Base-by-base conservation (phyloP, 192 early-diverging fungal species). In the Gamsiella multidivaricata region DNA sequence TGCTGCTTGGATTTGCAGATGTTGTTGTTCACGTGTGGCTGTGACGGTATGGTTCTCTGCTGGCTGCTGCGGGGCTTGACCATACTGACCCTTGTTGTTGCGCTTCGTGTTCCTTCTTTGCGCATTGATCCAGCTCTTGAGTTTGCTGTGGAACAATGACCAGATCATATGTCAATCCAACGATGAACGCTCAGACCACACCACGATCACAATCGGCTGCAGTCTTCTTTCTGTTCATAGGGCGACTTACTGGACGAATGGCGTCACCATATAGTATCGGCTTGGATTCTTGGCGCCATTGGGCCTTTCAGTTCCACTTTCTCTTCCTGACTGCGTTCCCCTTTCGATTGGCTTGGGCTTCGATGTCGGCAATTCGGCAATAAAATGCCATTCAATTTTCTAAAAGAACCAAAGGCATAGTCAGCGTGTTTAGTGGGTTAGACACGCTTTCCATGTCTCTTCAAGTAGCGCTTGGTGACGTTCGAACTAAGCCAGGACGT, bases 261-360 rank as follows among this genome's bases (percentile, higher is more conserved):
- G 91, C 25, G 86, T 89, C 52, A 93, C 88, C 84, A 91, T 80
- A 52, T 91, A 93, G 69, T 88, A 93, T 29, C 88, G 82, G 65
- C 71, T 87, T 18, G 76, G 80, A 61, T 79, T 86, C 73, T 74
- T 88, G 64, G 54, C 33, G 5, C 76, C 64, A 2, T 47, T 51
- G 10, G 73, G 49, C 28, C 74, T 62, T 14, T 78, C 74, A 7
- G 74, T 69, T 3, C 74, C 74, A 22, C 74, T 78, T 32, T 78
- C 74, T 34, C 63, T 69, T 53, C 74, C 74, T 34, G 74, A 78
- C 18, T 78, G 53, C 4, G 65, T 60, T 1, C 74, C 74, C 45
- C 61, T 67, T 10, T 78, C 74, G 3, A 46, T 23, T 10, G 66
- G 42, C 47, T 82, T 54, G 46, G 65, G 72, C 58, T 82, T 84